Evolutionary conservation across 2,329 filamentous ascomycete species (phyloP), one percentile per base, ranked within the genome.

Genomic region (Chaetothyriales sp.): DNA sequence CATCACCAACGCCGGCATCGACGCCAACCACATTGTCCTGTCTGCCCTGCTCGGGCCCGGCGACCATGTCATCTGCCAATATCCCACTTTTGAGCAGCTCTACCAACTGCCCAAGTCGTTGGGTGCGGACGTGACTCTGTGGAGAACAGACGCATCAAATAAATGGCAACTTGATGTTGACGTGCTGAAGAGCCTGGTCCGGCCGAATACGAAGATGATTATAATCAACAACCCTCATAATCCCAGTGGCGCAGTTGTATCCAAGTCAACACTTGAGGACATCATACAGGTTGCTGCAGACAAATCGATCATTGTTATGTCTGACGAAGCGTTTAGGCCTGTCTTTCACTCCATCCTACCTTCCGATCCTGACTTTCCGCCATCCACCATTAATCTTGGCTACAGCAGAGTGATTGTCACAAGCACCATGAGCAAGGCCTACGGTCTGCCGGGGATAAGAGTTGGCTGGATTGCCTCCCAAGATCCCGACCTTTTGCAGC

Each of bases 81-180:
- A 88, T 63, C 87, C 88, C 10, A 90, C 86, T 0, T 93, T 92
- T 61, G 85, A 92, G 64, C 86, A 92, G 60, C 74, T 94, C 1
- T 92, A 90, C 62, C 72, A 79, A 8, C 77, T 93, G 0, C 86
- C 87, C 0, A 73, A 74, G 57, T 83, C 80, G 39, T 68, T 93
- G 4, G 86, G 87, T 0, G 86, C 85, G 1, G 78, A 86, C 52
- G 83, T 93, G 15, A 80, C 80, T 43, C 65, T 90, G 9, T 94
- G 87, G 87, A 79, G 77, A 62, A 73, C 86, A 7, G 75, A 73
- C 47, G 73, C 77, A 42, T 71, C 79, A 19, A 75, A 85, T 47
- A 73, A 75, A 15, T 92, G 82, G 70, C 67, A 82, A 5, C 78
- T 84, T 0, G 74, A 86, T 55, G 64, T 86, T 12, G 71, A 77